Evolutionary conservation across 495 filamentous ascomycete genomes (phyloP), one percentile per base, ranked within the genome.

Genomic region (Halenospora varia): DNA sequence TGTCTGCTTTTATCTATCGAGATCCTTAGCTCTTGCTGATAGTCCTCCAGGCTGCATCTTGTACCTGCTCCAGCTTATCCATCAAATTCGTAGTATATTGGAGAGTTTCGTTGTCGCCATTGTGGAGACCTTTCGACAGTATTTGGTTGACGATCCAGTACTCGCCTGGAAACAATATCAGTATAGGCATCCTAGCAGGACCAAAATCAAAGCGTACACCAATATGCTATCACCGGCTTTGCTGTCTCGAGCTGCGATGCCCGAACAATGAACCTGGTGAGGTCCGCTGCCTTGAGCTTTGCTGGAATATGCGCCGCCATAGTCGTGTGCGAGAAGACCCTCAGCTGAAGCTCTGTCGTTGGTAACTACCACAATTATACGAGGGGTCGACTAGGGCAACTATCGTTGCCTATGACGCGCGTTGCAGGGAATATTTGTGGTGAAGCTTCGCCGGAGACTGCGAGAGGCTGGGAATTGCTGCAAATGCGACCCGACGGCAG

Each of bases 101-200:
- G 55, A 85, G 84, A 56, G 84, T 82, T 63, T 94, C 92, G 41
- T 85, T 80, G 67, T 92, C 86, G 51, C 77, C 72, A 20, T 75
- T 81, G 68, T 97, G 95, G 39, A 97, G 83, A 24, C 80, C 75
- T 70, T 84, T 88, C 15, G 81, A 76, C 4, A 99, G 84, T 51
- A 97, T 92, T 64, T 96, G 89, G 62, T 97, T 90, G 57, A 95
- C 88, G 29, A 93, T 89, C 82, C 87, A 92, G 68, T 92, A 97
- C 62, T 94, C 88, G 69, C 92, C 92, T 96, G 58, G 10, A 17
- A n/a, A 0, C n/a, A n/a, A 24, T 46, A 20, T 67, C 19, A 67
- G 55, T 17, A 23, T 44, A 29, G 29, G 50, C 29, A 35, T 15
- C 23, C 9, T 10, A 45, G 60, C 10, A 57, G 52, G 48, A 47